A percentile compares a stretch with the other conserved stretches of the same genome.
Evolutionary conservation across 345 rosid species (phyloP).

Genomic region (Geranium brycei): DNA sequence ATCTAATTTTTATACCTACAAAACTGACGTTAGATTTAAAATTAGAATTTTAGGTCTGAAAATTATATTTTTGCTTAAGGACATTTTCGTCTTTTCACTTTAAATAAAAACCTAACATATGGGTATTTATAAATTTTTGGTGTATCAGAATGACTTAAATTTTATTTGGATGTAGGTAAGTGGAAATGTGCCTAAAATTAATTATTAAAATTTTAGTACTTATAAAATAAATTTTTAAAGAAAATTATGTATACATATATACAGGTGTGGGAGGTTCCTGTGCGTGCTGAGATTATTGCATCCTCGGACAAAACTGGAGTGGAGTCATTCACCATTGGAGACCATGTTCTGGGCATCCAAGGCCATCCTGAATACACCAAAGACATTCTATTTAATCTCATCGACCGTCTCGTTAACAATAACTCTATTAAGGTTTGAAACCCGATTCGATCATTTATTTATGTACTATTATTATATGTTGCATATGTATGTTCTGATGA

Average conservation of each 20-base stretch:
- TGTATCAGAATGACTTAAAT: too few relatives aligned
- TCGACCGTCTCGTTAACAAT: neutral
- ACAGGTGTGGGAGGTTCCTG: conserved; percentile 1
- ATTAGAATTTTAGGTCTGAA: too few relatives aligned
- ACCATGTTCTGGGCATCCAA: neutral
- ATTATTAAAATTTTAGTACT: too few relatives aligned
- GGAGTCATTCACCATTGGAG: neutral
- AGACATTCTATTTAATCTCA: neutral
- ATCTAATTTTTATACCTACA: too few relatives aligned
- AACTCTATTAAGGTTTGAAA: neutral
- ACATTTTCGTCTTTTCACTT: too few relatives aligned
- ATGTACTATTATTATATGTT: neutral
- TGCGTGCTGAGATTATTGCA: neutral
- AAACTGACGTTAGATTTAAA: too few relatives aligned
- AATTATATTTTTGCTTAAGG: too few relatives aligned
- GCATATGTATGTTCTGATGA: neutral
- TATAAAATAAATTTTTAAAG: too few relatives aligned
- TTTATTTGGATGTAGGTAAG: too few relatives aligned
- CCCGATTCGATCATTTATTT: neutral
- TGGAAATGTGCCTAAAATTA: too few relatives aligned
- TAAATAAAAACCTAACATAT: too few relatives aligned
- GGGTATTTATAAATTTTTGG: too few relatives aligned
- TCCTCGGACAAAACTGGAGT: neutral
- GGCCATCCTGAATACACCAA: conserved; percentile 4
- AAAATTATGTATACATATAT: neutral